These are phyloP conservation scores for Triticum turgidum DNA, from an alignment of 176 grass and related monocot species.

Conservation along the genomic window DNA sequence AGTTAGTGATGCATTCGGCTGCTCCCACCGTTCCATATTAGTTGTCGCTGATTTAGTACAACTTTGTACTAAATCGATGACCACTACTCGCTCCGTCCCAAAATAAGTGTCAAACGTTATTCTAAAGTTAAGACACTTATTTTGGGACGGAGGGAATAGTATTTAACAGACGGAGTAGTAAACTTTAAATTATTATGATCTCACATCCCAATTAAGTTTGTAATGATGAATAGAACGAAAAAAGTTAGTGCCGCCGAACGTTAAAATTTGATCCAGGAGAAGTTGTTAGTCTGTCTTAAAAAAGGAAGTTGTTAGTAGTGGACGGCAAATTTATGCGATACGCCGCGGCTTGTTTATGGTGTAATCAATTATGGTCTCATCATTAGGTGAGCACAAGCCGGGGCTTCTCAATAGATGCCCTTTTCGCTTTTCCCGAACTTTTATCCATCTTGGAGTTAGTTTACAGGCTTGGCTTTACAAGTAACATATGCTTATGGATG, in stretches of 20 bases:
- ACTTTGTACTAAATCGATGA: too few species aligned
- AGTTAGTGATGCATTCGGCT: neutral
- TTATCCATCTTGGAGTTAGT: slow-evolving; percentile 27
- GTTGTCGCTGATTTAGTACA: too few species aligned
- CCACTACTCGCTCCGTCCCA: too few species aligned
- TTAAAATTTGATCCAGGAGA: neutral
- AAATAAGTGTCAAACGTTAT: too few species aligned
- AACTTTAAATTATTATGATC: neutral
- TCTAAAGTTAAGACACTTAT: too few species aligned
- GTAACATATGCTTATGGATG: slow-evolving; percentile 34
- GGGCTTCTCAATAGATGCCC: slow-evolving; percentile 34
- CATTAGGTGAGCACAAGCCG: slow-evolving; percentile 46
- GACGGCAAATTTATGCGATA: neutral
- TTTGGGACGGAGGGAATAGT: too few species aligned
- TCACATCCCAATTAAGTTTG: neutral
- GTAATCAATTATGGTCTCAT: slow-evolving; percentile 51
- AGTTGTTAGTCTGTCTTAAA: neutral
- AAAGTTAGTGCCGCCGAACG: neutral
- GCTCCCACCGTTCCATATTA: too few species aligned
- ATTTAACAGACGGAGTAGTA: neutral
- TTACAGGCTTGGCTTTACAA: slow-evolving; percentile 42
- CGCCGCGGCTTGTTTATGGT: slow-evolving; percentile 30
- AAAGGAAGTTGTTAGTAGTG: neutral
- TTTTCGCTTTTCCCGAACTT: slow-evolving; percentile 36
- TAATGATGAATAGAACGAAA: neutral